phyloP scores from a whole-genome alignment of 1,284 basidiomycete genomes.

The Pseudozyma pruni region DNA sequence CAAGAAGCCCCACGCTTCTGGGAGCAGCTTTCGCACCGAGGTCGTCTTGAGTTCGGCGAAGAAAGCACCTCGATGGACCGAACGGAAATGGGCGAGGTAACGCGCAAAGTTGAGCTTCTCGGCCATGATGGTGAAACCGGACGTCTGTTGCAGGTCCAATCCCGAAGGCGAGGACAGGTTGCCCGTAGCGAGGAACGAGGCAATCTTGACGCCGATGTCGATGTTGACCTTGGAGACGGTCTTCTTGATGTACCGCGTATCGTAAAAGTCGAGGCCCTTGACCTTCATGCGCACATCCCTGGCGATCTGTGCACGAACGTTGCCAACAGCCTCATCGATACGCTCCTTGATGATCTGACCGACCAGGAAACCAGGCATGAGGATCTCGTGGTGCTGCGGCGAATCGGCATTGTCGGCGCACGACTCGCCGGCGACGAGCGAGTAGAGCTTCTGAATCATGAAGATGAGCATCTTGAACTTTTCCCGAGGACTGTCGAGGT shows the following conservation, averaged over 20 bases:
- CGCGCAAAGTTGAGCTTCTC: constrained; percentile 99
- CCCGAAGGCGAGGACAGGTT: constrained; percentile 94
- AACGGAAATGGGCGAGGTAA: constrained; percentile 97
- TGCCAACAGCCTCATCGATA: constrained; percentile 86
- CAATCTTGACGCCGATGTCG: constrained; percentile 88
- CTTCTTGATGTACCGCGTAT: constrained; percentile 85
- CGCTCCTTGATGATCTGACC: constrained; percentile 99
- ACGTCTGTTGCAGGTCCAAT: constrained; percentile 94
- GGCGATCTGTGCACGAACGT: constrained; percentile 78
- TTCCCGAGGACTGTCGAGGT: constrained; percentile 87
- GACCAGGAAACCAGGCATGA: constrained; percentile 92
- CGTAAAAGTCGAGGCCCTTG: constrained; percentile 81
- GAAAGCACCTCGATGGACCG: constrained; percentile 98
- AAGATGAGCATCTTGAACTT: constrained; percentile 97
- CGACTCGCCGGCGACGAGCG: constrained; percentile 88
- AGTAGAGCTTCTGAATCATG: constrained; percentile 96
- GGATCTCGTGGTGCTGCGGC: constrained; percentile 96
- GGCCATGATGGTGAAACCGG: constrained; percentile 97
- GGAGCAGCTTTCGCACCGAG: constrained; percentile 93
- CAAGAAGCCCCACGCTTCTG: constrained; percentile 99
- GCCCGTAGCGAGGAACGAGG: constrained; percentile 97
- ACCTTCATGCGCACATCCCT: constrained; percentile 81
- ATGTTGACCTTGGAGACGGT: constrained; percentile 83
- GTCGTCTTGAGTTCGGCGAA: constrained; percentile 99
- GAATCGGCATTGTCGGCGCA: constrained; percentile 98